These are phyloP conservation scores for Corylus americana DNA, from an alignment of 306 rosid genomes.

Conservation along the genomic window DNA sequence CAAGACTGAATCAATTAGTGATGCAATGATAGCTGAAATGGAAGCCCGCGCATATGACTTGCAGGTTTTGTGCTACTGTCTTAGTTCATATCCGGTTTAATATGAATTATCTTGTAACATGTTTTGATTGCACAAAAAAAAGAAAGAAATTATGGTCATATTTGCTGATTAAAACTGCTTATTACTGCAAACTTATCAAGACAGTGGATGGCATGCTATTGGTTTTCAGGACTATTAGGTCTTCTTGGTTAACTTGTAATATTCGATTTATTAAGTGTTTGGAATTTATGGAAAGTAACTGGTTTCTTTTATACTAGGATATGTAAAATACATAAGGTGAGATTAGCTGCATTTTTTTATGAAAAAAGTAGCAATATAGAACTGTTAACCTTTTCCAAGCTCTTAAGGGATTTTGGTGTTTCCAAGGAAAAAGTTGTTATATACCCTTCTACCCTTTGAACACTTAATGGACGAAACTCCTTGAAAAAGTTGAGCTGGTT, in stretches of 20 bases:
- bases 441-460: not conserved
- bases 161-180: constrained; percentile 1
- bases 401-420: not conserved
- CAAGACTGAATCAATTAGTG: constrained; percentile 50
- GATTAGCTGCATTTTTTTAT: constrained; percentile 1
- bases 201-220: not conserved
- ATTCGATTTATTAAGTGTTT: not conserved
- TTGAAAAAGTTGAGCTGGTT: too few species aligned
- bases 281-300: not conserved
- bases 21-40: constrained; percentile 76
- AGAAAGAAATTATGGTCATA: not conserved
- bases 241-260: not conserved
- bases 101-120: not conserved
- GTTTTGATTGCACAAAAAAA: not conserved
- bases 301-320: not conserved
- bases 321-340: not conserved
- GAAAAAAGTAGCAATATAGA: constrained; percentile 18
- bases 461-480: not conserved
- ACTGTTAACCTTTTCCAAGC: constrained; percentile 1
- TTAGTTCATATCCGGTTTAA: constrained; percentile 24
- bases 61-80: constrained; percentile 58
- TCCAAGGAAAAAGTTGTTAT: not conserved
- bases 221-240: not conserved
- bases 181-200: not conserved
- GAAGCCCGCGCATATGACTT: constrained; percentile 80